Evolutionary conservation across 257 asterid genomes (phyloP), one percentile per base, ranked within the genome.

Genomic region (Fraxinus pennsylvanica): DNA sequence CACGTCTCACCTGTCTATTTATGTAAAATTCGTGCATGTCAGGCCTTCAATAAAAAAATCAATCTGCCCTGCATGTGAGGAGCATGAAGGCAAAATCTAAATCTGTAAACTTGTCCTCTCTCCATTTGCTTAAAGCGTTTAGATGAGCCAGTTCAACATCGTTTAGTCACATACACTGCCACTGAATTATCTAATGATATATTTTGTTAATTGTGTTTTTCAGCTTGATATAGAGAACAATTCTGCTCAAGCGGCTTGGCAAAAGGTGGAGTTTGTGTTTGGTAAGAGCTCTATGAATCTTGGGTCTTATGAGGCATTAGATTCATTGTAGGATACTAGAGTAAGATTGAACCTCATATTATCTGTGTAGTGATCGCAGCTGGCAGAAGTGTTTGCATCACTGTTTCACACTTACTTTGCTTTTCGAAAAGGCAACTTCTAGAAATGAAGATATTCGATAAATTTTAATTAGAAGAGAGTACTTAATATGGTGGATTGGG

Each of bases 221-320:
- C 94, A 96, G 99, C 99, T 96, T 77, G 99, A 96, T 83, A 96
- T 96, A 85, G 86, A 85, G 78, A 84, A 96, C 76, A 93, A 73
- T 81, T 87, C 98, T 81, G 92, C 86, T 79, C 99, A 96, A 84
- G 84, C 29, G 74, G 85, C 84, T 81, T 96, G 99, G 99, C 98
- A 96, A 88, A 86, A 77, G 82, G 82, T 86, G 71, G 99, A 93
- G 86, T 96, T 96, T 72, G 78, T 89, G 83, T 96, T 96, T 84
- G 99, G 99, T 96, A 87, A 88, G 87, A 68, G 66, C 84, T 79
- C 76, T 71, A 74, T 45, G 68, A 72, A 33, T 84, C 72, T 81
- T 63, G 69, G 69, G 12, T 63, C 33, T 9, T 63, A 27, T 63
- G 69, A 61, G 68, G 17, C 36, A 63, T 25, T 19, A 63, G 30